A percentile compares a stretch with the other conserved stretches of the same genome.
phyloP scores from a whole-genome alignment of 352 stramenopile species.

The Globisporangium camurandrum region DNA sequence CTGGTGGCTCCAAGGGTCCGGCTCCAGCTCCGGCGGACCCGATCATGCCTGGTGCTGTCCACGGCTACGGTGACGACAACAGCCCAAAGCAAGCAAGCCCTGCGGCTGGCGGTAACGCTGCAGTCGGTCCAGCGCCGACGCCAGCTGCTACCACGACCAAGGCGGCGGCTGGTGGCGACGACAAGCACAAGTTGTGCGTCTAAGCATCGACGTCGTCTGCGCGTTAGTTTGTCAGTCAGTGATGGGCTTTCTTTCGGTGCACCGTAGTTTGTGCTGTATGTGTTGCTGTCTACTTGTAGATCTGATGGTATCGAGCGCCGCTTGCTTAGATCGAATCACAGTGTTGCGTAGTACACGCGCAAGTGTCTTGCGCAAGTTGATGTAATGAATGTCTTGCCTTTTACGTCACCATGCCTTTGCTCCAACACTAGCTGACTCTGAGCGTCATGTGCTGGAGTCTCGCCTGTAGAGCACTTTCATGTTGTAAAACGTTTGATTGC shows the following conservation, averaged over 20 bases:
- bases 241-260: no score
- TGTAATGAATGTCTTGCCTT: no score
- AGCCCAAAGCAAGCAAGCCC: slow-evolving; percentile 3
- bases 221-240: background rate
- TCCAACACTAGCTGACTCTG: no score
- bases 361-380: no score
- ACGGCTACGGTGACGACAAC: slow-evolving; percentile 6
- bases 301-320: no score
- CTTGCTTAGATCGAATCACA: no score
- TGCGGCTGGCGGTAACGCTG: background rate
- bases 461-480: no score
- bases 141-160: slow-evolving; percentile 7
- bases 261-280: no score
- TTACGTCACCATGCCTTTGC: no score
- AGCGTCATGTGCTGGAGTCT: no score
- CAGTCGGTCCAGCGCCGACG: slow-evolving; percentile 4
- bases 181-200: slow-evolving; percentile 11
- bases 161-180: slow-evolving; percentile 1
- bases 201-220: background rate
- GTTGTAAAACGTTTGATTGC: no score
- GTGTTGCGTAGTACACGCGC: no score
- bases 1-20: slow-evolving; percentile 1
- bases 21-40: slow-evolving; percentile 1
- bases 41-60: slow-evolving; percentile 6
- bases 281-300: background rate